Evolutionary conservation across 1,284 basidiomycete species (phyloP), one percentile per base, ranked within the genome.

Genomic region (Anthracocystis walkeri): DNA sequence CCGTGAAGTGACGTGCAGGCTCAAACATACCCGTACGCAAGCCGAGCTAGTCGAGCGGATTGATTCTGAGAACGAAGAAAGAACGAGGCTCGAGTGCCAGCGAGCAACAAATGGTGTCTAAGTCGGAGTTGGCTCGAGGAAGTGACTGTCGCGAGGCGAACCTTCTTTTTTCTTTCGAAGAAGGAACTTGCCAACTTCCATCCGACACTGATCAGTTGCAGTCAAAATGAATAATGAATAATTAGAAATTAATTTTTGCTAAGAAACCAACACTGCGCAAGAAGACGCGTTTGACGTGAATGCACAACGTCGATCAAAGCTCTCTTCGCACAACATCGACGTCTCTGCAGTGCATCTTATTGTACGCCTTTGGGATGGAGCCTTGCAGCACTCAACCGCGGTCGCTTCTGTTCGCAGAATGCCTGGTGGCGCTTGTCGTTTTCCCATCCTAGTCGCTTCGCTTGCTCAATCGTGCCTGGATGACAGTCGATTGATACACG

Each of bases 401-500:
- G 16, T 48, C 25, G 46, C 25, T 31, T 31, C 48, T 18, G 48
- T 11, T 4, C 20, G 48, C 48, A 49, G 48, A 38, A 38, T 38
- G 35, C 12, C 14, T 38, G 35, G 27, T 29, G 46, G 46, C 46
- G 27, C 29, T 48, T 48, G 46, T 29, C 46, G 7, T 48, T 44
- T 46, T 38, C 29, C 54, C 48, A 20, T n/a, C 33, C 11, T 33
- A 10, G 33, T 33, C 29, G 29, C 33, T 25, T 27, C 25, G 12
- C 16, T 16, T 21, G 35, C 48, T 18, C n/a, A 25, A 33, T n/a
- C 10, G 10, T 16, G 11, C 11, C 25, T 31, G 38, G 21, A 38
- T 23, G 55, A 50, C 66, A 29, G 46, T 57, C 61, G 42, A 60
- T 64, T 41, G 67, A 41, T 51, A 27, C 61, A 64, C 54, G 61